Evolutionary conservation across 2,329 filamentous ascomycete species (phyloP).

Genomic region (Paracoccidioides brasiliensis): DNA sequence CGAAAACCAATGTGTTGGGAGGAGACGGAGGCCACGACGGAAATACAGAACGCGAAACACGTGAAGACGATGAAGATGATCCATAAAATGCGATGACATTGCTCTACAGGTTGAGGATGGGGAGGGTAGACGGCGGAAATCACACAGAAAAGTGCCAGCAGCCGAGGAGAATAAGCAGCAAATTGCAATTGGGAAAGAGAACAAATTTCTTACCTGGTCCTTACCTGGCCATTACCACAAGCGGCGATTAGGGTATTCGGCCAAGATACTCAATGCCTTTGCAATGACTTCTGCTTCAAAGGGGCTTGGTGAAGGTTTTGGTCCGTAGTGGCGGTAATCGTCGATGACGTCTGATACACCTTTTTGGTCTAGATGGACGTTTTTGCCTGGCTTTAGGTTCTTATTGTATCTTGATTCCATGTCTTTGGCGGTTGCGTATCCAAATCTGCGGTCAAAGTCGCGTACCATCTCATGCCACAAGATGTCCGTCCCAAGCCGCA

Average conservation of each 20-base stretch:
- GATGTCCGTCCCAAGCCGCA: conserved; percentile 10
- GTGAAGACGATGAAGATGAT: too few species aligned
- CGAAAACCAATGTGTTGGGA: too few species aligned
- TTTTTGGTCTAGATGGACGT: neutral
- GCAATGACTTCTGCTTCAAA: neutral
- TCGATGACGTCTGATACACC: conserved; percentile 7
- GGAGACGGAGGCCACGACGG: too few species aligned
- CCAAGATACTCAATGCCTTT: neutral
- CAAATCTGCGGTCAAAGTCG: conserved; percentile 7
- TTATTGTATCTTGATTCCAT: conserved; percentile 13
- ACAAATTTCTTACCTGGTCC: neutral
- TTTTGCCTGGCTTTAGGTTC: conserved; percentile 4
- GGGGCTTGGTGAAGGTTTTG: neutral
- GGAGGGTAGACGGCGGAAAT: too few species aligned
- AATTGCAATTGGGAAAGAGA: neutral
- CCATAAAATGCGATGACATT: too few species aligned
- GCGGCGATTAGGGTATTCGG: neutral
- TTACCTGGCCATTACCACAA: neutral
- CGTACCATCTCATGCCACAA: conserved; percentile 8
- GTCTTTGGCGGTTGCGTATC: conserved; percentile 6
- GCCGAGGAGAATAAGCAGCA: neutral
- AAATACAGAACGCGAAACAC: too few species aligned
- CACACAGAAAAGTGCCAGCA: neutral
- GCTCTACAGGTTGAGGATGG: too few species aligned
- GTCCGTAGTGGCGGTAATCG: conserved; percentile 9